phyloP scores from a whole-genome alignment of 768 basidiomycete genomes.

The Termitomyces sp. region DNA sequence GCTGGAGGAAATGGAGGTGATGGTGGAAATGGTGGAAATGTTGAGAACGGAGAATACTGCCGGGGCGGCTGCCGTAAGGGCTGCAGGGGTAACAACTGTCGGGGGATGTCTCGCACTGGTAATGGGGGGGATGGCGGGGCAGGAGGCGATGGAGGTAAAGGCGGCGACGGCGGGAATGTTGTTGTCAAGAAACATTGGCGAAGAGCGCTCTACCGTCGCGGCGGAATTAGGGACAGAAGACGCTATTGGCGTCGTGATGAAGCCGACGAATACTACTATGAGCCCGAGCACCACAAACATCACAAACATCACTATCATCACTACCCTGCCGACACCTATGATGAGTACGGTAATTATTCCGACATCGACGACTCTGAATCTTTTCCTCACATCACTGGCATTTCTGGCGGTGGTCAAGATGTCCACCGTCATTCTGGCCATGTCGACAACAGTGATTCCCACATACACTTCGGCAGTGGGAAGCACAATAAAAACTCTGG shows the following conservation, averaged over 20 bases:
- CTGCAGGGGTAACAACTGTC: neutral
- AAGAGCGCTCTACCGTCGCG: neutral
- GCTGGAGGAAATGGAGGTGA: constrained; percentile 2
- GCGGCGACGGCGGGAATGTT: neutral
- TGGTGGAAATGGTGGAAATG: constrained; percentile 9
- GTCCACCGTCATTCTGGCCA: too few relatives aligned
- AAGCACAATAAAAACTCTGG: too few relatives aligned
- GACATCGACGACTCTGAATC: too few relatives aligned
- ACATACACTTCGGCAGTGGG: too few relatives aligned
- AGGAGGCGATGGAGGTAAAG: constrained; percentile 1
- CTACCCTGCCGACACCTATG: too few relatives aligned
- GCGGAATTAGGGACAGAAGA: neutral
- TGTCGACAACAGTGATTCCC: too few relatives aligned
- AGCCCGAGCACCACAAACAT: too few relatives aligned
- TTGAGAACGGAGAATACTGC: neutral
- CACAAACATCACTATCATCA: too few relatives aligned
- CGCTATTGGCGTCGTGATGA: neutral
- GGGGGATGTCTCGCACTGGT: neutral
- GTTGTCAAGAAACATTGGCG: constrained; percentile 1
- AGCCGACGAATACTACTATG: too few relatives aligned
- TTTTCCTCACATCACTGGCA: too few relatives aligned
- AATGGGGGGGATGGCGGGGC: constrained; percentile 1
- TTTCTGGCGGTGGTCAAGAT: too few relatives aligned
- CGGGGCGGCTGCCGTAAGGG: neutral
- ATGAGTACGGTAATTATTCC: too few relatives aligned